Evolutionary conservation across 2,329 filamentous ascomycete species (phyloP).

Genomic region (Calonectria ilicicola): DNA sequence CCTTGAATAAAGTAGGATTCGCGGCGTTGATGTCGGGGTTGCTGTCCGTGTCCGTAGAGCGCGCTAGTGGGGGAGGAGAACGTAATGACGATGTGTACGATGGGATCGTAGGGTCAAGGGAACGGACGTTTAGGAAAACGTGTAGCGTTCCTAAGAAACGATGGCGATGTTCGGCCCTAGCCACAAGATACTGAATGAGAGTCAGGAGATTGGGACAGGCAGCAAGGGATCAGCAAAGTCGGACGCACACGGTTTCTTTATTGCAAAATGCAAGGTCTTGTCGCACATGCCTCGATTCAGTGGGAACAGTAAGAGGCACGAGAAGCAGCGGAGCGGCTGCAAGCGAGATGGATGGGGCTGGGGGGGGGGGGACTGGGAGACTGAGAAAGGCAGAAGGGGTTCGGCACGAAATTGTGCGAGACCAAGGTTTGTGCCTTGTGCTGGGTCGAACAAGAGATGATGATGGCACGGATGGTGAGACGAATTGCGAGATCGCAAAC

Average conservation of each 20-base stretch:
- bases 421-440: constrained; percentile 24
- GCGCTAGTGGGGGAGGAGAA: not conserved
- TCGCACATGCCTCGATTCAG: constrained; percentile 38
- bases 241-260: constrained; percentile 37
- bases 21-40: not conserved
- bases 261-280: constrained; percentile 29
- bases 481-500: constrained; percentile 11
- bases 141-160: constrained; percentile 22
- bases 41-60: not conserved
- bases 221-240: constrained; percentile 28
- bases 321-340: constrained; percentile 26
- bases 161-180: constrained; percentile 28
- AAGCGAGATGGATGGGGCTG: not conserved
- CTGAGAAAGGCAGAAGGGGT: constrained; percentile 28
- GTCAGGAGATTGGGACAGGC: constrained; percentile 25
- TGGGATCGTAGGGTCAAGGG: constrained; percentile 9
- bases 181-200: constrained; percentile 31
- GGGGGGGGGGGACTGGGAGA: constrained; percentile 22
- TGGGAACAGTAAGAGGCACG: constrained; percentile 24
- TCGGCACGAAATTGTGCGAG: constrained; percentile 17
- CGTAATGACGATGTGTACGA: constrained; percentile 15
- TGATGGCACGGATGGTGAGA: constrained; percentile 16
- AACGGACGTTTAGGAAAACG: constrained; percentile 25
- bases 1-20: not conserved
- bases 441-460: constrained; percentile 22